Evolutionary conservation across 1,139 yeast genomes (phyloP).

Genomic region (Kazachstania sp.): DNA sequence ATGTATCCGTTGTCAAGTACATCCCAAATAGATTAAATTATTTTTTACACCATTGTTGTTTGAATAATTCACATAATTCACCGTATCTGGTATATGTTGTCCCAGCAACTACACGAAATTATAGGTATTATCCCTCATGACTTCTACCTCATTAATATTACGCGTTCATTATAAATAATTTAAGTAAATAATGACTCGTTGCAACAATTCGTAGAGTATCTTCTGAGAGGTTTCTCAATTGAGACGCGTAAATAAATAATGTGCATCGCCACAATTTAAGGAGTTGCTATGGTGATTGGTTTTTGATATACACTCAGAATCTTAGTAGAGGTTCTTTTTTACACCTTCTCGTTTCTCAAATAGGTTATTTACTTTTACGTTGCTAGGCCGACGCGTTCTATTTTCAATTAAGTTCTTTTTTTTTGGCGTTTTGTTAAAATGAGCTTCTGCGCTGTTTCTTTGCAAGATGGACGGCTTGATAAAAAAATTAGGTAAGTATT

Average conservation of each 20-base stretch:
- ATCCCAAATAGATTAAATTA: too few relatives aligned
- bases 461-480: too few relatives aligned
- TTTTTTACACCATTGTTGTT: too few relatives aligned
- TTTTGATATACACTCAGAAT: background rate
- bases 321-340: background rate
- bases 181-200: too few relatives aligned
- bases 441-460: too few relatives aligned
- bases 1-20: too few relatives aligned
- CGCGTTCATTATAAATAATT: background rate
- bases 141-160: background rate
- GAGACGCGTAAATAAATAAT: background rate
- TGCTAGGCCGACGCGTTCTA: conserved; percentile 3
- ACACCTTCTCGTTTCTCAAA: too few relatives aligned
- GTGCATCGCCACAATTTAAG: background rate
- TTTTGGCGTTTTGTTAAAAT: background rate
- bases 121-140: background rate
- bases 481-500: conserved; percentile 1
- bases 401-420: background rate
- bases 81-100: background rate
- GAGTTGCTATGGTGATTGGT: background rate
- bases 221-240: too few relatives aligned
- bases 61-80: too few relatives aligned
- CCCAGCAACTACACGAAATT: background rate
- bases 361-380: background rate
- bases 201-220: too few relatives aligned